Evolutionary conservation across 306 rosid species (phyloP), one percentile per base, ranked within the genome.

Genomic region (Quercus engelmannii): DNA sequence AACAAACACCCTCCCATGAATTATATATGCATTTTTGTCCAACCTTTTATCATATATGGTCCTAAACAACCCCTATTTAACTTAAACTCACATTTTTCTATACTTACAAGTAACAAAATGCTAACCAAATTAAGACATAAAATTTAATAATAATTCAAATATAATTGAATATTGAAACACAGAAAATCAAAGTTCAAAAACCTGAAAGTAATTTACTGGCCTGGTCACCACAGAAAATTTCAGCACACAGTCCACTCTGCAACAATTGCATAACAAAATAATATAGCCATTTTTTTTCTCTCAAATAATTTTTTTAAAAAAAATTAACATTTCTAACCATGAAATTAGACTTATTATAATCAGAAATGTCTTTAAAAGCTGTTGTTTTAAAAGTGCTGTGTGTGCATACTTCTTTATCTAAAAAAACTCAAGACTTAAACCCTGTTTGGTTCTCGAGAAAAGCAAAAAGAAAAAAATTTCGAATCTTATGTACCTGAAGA

Each of bases 231-330:
- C 80, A 83, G 87, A 76, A 72, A 85, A 77, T 69, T 87, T 91
- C 77, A 91, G 83, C 75, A 90, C 17, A 64, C 79, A 87, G n/a
- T 88, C 87, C 51, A 87, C 80, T 86, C 97, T 90, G 85, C 85
- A 79, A 79, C 70, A 23, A 63, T 8, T 51, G 12, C 14, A 43
- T 23, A 46, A 30, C 41, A 59, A 15, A 68, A 20, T 25, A 17
- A 26, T 15, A 31, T 5, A 6, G 9, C 54, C 35, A 1, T 2
- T 20, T 33, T 63, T 13, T 14, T 18, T 12, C 6, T 1, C 57
- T 6, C 18, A 15, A 74, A 46, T 4, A 41, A 35, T 25, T 9
- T 21, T 25, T 9, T 21, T 21, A 21, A 21, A 21, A 21, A 21
- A 64, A 30, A 18, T n/a, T 6, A 3, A 68, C 38, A 35, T 12